Evolutionary conservation across 495 filamentous ascomycete genomes (phyloP), one percentile per base, ranked within the genome.

Genomic region (Xylaria cubensis): DNA sequence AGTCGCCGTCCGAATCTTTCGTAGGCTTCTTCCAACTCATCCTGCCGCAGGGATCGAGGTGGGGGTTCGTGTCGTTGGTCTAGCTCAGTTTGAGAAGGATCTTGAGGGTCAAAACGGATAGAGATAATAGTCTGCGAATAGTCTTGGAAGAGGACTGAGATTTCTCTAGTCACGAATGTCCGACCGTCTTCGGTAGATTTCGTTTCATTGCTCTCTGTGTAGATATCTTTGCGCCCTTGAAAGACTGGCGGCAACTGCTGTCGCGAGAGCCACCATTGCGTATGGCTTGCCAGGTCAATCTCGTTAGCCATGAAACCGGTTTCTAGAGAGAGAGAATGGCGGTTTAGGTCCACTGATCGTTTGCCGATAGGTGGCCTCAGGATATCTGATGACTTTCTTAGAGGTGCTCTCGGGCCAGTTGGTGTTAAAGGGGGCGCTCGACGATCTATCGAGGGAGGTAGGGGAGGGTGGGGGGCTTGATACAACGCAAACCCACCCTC

Each of bases 61-160:
- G 96, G 95, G 1, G 87, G 82, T 75, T 98, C 93, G 74, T 99
- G 96, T 24, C 91, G 90, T 80, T 99, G 96, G 73, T 97, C 93
- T 10, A 98, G 79, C 3, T 84, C 81, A 12, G 90, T 91, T 74
- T 94, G 90, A 46, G 86, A 81, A 9, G 92, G 88, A 75, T 97
- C 90, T 56, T 90, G 86, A 3, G 90, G 83, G 80, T 97, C 93
- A 80, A 91, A 98, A 70, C 87, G 90, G 39, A 90, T 93, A 0
- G 90, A 93, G 76, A 98, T 88, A 72, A 97, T 83, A 0, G 95
- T 98, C 78, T 98, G 96, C 19, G 95, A 98, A 80, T 98, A 98
- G 81, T 99, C 96, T 70, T 93, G 91, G 84, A 92, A 98, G 2
- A 99, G 86, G 34, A 97, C 84, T 76, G 91, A 97, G 39, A 97